Evolutionary conservation across 495 filamentous ascomycete species (phyloP).

Genomic region (Aspergillus conjunctus): DNA sequence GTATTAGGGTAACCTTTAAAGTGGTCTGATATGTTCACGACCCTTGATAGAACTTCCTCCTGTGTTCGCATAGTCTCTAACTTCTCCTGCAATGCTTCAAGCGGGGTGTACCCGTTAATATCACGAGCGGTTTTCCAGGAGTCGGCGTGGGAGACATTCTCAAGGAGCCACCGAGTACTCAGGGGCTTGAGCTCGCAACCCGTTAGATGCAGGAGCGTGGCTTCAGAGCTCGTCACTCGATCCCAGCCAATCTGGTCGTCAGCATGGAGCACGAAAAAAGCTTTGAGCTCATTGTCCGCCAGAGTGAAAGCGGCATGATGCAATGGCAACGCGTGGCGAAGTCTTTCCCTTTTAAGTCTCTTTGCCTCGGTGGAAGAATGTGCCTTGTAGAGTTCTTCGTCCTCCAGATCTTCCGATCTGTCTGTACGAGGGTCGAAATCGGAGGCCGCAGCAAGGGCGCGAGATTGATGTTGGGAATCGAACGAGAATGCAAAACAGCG

Average conservation of each 20-base stretch:
- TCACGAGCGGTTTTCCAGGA: constrained; percentile 28
- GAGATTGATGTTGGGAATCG: constrained; percentile 27
- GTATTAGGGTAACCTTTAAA: constrained; percentile 29
- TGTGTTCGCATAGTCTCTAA: constrained; percentile 27
- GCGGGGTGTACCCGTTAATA: constrained; percentile 33
- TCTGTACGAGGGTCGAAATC: constrained; percentile 28
- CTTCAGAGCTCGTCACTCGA: constrained; percentile 18
- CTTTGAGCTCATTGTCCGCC: constrained; percentile 21
- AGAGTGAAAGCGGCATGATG: constrained; percentile 29
- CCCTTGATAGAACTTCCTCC: constrained; percentile 13
- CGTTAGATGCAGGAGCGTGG: constrained; percentile 31
- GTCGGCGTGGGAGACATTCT: constrained; percentile 23
- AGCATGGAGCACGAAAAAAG: constrained; percentile 20
- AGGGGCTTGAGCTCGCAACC: constrained; percentile 29
- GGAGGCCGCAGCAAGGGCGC: constrained; percentile 16
- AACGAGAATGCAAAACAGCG: constrained; percentile 29
- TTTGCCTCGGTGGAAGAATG: constrained; percentile 16
- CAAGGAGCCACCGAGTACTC: constrained; percentile 30
- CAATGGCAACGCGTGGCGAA: constrained; percentile 23
- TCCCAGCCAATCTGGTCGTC: constrained; percentile 25
- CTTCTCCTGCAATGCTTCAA: constrained; percentile 27
- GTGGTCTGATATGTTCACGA: constrained; percentile 27
- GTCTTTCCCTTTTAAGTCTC: constrained; percentile 21
- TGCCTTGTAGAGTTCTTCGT: constrained; percentile 21
- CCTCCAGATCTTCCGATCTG: constrained; percentile 22